phyloP scores from a whole-genome alignment of 1,284 basidiomycete species.

The Boletus mariae region DNA sequence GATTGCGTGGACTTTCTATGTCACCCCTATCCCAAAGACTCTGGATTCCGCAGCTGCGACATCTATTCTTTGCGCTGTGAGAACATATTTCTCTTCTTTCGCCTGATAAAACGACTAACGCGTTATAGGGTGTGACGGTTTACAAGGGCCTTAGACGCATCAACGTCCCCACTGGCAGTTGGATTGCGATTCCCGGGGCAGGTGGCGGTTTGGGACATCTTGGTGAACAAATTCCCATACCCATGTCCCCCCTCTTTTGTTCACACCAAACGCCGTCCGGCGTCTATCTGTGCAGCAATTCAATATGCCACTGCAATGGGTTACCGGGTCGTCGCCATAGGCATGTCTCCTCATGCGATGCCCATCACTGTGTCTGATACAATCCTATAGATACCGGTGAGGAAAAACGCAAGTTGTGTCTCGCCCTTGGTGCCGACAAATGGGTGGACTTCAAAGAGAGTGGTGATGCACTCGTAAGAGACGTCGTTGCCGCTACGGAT shows the following conservation, averaged over 20 bases:
- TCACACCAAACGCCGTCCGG: background rate
- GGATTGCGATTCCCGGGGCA: conserved; percentile 67
- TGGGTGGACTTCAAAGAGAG: conserved; percentile 69
- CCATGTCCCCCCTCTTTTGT: background rate
- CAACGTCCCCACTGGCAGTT: conserved; percentile 54
- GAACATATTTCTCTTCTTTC: conserved; percentile 4
- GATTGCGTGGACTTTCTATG: conserved; percentile 58
- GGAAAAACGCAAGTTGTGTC: conserved; percentile 58
- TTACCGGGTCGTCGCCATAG: conserved; percentile 68
- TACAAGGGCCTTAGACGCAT: conserved; percentile 68
- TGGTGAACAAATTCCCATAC: conserved; percentile 30
- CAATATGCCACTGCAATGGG: conserved; percentile 68
- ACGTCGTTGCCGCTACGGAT: conserved; percentile 54
- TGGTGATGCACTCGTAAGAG: conserved; percentile 42
- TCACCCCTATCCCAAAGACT: conserved; percentile 60
- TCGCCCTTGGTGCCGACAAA: conserved; percentile 60
- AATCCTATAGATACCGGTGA: conserved; percentile 55
- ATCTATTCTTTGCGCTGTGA: conserved; percentile 64
- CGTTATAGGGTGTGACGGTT: conserved; percentile 54
- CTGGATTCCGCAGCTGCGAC: conserved; percentile 59
- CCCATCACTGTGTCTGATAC: background rate
- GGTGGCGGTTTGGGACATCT: conserved; percentile 61
- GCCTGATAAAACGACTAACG: background rate
- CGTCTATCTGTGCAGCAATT: conserved; percentile 39
- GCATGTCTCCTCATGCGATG: conserved; percentile 24